These are phyloP conservation scores for Schizophyllum amplum DNA, from an alignment of 1,284 basidiomycete species.

Conservation along the genomic window DNA sequence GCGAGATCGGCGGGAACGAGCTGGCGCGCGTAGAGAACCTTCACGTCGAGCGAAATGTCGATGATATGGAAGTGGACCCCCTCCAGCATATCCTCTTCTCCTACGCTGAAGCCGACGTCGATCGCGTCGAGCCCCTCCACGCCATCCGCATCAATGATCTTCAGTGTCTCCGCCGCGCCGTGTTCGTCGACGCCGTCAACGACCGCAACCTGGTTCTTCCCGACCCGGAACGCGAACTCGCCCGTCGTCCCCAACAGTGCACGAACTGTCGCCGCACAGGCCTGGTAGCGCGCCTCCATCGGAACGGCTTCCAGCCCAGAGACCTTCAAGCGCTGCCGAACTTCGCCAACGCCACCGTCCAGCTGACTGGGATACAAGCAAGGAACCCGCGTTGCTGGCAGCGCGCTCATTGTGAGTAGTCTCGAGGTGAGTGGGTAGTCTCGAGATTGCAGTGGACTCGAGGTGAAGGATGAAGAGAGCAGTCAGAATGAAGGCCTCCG, in stretches of 20 bases:
- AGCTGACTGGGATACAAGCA: constrained; percentile 3
- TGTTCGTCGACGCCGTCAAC: constrained; percentile 7
- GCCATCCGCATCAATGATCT: background rate
- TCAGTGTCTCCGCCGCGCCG: constrained; percentile 1
- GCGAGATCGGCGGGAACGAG: background rate
- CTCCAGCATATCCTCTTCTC: background rate
- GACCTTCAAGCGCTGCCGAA: too few relatives aligned
- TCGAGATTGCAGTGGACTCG: background rate
- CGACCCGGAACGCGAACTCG: constrained; percentile 6
- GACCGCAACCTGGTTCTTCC: background rate
- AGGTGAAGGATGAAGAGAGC: background rate
- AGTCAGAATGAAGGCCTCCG: background rate
- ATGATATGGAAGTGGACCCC: background rate
- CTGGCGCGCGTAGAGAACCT: background rate
- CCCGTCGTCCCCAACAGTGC: constrained; percentile 4
- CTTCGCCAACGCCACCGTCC: too few relatives aligned
- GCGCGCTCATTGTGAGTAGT: background rate
- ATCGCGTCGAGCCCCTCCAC: constrained; percentile 1
- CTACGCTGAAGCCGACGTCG: background rate
- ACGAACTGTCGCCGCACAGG: constrained; percentile 4
- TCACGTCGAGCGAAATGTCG: background rate
- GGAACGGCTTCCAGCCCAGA: too few relatives aligned
- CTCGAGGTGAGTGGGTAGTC: background rate
- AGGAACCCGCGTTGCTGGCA: constrained; percentile 3
- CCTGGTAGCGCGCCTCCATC: background rate